A percentile compares a stretch with the other conserved stretches of the same genome.
Conservation (phyloP, 495 filamentous ascomycete species). For the Hypomontagnella monticulosa region DNA sequence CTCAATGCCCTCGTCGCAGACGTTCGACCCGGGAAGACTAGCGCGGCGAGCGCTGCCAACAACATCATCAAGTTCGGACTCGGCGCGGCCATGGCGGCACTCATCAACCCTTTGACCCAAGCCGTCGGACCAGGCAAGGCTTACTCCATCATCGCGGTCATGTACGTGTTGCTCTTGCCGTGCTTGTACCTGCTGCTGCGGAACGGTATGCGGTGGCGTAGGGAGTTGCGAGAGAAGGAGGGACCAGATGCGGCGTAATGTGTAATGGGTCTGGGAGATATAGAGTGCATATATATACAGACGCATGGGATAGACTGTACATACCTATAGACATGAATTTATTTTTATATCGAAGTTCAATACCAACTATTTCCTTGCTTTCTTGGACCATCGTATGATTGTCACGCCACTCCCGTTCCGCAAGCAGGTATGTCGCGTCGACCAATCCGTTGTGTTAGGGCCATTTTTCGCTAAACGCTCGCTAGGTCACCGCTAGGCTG, state of each 20-base stretch:
- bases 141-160: constrained; percentile 69
- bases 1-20: constrained; percentile 55
- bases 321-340: constrained; percentile 16
- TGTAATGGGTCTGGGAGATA: background rate
- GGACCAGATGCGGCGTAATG: constrained; percentile 6
- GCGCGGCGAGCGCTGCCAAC: constrained; percentile 72
- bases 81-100: constrained; percentile 70
- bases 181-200: constrained; percentile 48
- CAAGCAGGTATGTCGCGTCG: background rate
- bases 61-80: constrained; percentile 72
- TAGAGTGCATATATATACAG: background rate
- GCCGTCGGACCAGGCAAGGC: constrained; percentile 74
- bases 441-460: background rate
- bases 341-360: constrained; percentile 10
- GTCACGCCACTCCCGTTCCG: constrained; percentile 21
- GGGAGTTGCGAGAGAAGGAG: constrained; percentile 40
- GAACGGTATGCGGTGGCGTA: constrained; percentile 40
- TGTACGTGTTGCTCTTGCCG: constrained; percentile 61
- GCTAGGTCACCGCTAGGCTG: too few species aligned
- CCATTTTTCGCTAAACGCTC: too few species aligned
- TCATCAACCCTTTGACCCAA: constrained; percentile 69
- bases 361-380: background rate
- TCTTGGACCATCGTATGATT: constrained; percentile 11
- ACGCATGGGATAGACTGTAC: constrained; percentile 13
- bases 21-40: constrained; percentile 54